Conservation (phyloP, 495 filamentous ascomycete genomes). For the Stereocaulon alpinum region DNA sequence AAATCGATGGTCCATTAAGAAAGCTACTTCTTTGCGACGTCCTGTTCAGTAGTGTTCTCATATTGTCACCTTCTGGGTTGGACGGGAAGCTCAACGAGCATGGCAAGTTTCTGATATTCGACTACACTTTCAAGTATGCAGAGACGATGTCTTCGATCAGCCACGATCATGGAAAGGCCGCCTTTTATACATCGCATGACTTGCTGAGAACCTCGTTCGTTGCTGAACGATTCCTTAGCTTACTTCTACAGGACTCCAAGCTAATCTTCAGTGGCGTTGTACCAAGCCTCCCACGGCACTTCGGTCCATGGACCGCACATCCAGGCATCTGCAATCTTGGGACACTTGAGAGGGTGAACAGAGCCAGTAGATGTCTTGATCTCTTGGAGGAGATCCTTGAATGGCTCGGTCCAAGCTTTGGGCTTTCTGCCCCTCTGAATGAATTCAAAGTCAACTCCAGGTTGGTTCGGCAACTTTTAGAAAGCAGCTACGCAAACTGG, state of each 20-base stretch:
- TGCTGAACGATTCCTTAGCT: slow-evolving; percentile 57
- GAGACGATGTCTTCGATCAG: slow-evolving; percentile 47
- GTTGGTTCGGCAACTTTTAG: not conserved
- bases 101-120: slow-evolving; percentile 67
- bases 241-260: slow-evolving; percentile 41
- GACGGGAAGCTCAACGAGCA: slow-evolving; percentile 55
- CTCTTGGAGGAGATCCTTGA: slow-evolving; percentile 8
- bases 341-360: slow-evolving; percentile 7
- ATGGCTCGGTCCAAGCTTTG: slow-evolving; percentile 8
- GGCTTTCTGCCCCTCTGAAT: slow-evolving; percentile 1
- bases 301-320: not conserved
- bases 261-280: not conserved
- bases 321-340: not conserved
- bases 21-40: slow-evolving; percentile 71
- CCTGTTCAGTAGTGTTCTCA: slow-evolving; percentile 74
- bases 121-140: slow-evolving; percentile 66
- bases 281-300: not conserved
- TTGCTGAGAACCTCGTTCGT: slow-evolving; percentile 62
- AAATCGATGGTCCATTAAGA: slow-evolving; percentile 46
- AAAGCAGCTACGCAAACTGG: slow-evolving; percentile 2
- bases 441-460: slow-evolving; percentile 7
- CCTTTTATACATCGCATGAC: slow-evolving; percentile 65
- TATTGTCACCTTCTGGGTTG: slow-evolving; percentile 62
- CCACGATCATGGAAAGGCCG: slow-evolving; percentile 35
- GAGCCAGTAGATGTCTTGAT: slow-evolving; percentile 4